Evolutionary conservation across 495 filamentous ascomycete species (phyloP).

Genomic region (Aspergillus steynii): DNA sequence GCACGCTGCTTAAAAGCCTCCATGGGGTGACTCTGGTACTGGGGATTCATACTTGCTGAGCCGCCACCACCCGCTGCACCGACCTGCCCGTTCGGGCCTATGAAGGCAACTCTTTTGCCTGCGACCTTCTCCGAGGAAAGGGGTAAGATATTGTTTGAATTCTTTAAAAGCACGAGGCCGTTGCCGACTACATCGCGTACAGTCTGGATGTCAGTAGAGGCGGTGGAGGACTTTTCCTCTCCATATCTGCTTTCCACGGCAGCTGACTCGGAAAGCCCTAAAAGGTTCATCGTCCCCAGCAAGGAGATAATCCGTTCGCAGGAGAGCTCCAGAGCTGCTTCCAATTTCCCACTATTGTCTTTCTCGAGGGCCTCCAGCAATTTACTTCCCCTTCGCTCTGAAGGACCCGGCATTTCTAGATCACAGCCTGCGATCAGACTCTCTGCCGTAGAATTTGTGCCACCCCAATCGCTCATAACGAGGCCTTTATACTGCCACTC

Average conservation of each 20-base stretch:
- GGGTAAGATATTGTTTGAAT: conserved; percentile 57
- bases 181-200: conserved; percentile 57
- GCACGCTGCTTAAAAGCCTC: conserved; percentile 34
- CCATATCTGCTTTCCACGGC: conserved; percentile 51
- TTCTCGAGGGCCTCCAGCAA: background rate
- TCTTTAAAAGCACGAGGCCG: conserved; percentile 69
- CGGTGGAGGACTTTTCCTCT: conserved; percentile 54
- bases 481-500: conserved; percentile 67
- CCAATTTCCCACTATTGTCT: background rate
- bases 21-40: conserved; percentile 64
- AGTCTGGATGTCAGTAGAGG: conserved; percentile 38
- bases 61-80: conserved; percentile 65
- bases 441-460: conserved; percentile 26
- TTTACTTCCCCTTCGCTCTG: conserved; percentile 32
- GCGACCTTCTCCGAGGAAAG: conserved; percentile 37
- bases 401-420: conserved; percentile 65
- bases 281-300: too few relatives aligned
- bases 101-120: conserved; percentile 60
- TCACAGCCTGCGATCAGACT: conserved; percentile 61
- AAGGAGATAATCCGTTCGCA: too few relatives aligned
- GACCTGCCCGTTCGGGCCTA: conserved; percentile 66
- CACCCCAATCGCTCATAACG: conserved; percentile 68
- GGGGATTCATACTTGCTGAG: conserved; percentile 68
- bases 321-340: conserved; percentile 31
- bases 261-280: background rate